Conservation (phyloP, 805 yeast species). For the Limtongia smithiae region DNA sequence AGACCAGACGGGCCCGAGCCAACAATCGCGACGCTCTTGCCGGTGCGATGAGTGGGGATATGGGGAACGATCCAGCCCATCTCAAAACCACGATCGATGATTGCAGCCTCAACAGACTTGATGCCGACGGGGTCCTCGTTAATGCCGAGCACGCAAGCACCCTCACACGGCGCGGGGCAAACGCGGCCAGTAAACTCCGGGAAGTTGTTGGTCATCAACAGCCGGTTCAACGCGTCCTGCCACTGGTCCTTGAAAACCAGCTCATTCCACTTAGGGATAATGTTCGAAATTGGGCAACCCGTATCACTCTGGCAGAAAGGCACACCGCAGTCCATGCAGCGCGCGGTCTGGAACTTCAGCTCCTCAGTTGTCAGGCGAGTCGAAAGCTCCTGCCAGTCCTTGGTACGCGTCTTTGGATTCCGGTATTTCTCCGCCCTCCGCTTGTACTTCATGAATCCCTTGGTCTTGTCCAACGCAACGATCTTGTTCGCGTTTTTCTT, state of each 20-base stretch:
- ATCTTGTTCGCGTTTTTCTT: slow-evolving; percentile 58
- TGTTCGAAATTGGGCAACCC: slow-evolving; percentile 96
- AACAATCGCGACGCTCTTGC: slow-evolving; percentile 76
- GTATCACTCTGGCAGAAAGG: slow-evolving; percentile 98
- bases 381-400: slow-evolving; percentile 91
- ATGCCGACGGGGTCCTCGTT: slow-evolving; percentile 95
- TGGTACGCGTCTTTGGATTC: slow-evolving; percentile 65
- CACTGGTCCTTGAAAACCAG: slow-evolving; percentile 91
- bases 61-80: slow-evolving; percentile 93
- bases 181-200: slow-evolving; percentile 98
- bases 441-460: slow-evolving; percentile 92
- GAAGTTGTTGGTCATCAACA: slow-evolving; percentile 95
- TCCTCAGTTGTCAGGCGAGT: slow-evolving; percentile 79
- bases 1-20: slow-evolving; percentile 98
- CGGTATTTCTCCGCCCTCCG: slow-evolving; percentile 86
- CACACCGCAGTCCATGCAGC: slow-evolving; percentile 99
- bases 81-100: slow-evolving; percentile 92
- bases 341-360: slow-evolving; percentile 84
- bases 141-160: slow-evolving; percentile 91
- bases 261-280: slow-evolving; percentile 98
- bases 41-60: slow-evolving; percentile 78
- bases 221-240: slow-evolving; percentile 87
- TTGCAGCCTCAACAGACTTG: slow-evolving; percentile 92
- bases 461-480: slow-evolving; percentile 66
- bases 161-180: slow-evolving; percentile 99